Evolutionary conservation across 345 rosid genomes (phyloP).

Genomic region (Cardamine chenopodiifolia): DNA sequence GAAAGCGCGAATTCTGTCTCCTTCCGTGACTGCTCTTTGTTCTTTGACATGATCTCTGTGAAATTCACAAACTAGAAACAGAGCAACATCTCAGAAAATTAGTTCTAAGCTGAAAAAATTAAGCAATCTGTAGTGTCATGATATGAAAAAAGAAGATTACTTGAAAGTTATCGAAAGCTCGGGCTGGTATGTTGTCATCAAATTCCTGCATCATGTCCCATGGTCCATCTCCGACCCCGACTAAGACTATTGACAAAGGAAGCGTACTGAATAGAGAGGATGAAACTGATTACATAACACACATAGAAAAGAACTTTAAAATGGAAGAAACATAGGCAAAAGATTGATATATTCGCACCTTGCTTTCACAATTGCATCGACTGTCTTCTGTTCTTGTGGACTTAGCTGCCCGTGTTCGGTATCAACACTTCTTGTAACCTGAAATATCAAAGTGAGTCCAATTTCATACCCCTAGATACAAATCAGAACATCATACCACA

Average conservation of each 20-base stretch:
- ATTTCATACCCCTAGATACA: constrained; percentile 1
- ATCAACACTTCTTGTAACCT: constrained; percentile 84
- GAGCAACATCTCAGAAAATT: not conserved
- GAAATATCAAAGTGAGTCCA: constrained; percentile 26
- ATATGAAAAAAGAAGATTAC: constrained; percentile 39
- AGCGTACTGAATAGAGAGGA: constrained; percentile 44
- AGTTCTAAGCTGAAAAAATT: not conserved
- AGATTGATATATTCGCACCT: constrained; percentile 51
- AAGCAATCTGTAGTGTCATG: not conserved
- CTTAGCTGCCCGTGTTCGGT: constrained; percentile 67
- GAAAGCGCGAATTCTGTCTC: constrained; percentile 92
- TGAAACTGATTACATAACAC: constrained; percentile 10
- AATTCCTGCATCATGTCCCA: constrained; percentile 99
- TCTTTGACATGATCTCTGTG: constrained; percentile 88
- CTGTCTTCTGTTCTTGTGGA: constrained; percentile 92
- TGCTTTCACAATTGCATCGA: constrained; percentile 90
- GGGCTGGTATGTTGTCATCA: constrained; percentile 94
- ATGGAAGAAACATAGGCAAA: constrained; percentile 8
- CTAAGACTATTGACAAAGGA: constrained; percentile 83
- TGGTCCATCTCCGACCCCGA: constrained; percentile 98
- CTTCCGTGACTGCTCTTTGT: constrained; percentile 55
- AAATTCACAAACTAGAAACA: constrained; percentile 84
- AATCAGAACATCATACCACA: constrained; percentile 7
- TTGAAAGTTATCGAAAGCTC: constrained; percentile 98
- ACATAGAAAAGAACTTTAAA: not conserved